Base-by-base conservation (phyloP, 768 basidiomycete genomes). In the Termitomyces sp. region DNA sequence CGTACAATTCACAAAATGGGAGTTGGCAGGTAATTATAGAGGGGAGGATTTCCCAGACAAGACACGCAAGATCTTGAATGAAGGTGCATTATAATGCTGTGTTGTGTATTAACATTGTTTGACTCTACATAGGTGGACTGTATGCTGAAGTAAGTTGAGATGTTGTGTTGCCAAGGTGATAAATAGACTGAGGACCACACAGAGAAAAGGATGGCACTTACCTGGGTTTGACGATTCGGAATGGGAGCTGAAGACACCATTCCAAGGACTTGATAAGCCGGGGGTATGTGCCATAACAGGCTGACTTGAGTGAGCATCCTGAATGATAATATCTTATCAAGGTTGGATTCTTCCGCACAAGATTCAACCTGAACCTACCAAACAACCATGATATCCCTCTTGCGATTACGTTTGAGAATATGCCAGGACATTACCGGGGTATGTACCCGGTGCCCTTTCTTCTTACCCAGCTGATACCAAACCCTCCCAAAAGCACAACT, bases 271-370 rank as follows among this genome's bases (percentile, higher is more conserved):
- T 21, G 23, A 38, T 7, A 57, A 59, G 31, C 61, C 61, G 14
- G 61, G 61, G n/a, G 61, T 62, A 53, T 14, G 51, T 48, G 38
- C 15, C 21, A 38, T 38, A 6, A 38, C 9, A 17, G 15, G 37
- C 15, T 14, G 14, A 15, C 37, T 50, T 31, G 37, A n/a, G 15
- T 26, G n/a, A 35, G 5, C 4, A 2, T 52, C n/a, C 10, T 7
- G 30, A 30, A 30, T 33, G 19, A n/a, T 37, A 7, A 33, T n/a
- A 6, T 30, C 0, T n/a, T 45, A 53, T 35, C 26, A 10, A 62
- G 61, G 61, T 62, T 47, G 61, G 61, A 42, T 62, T 62, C 35
- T 62, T 62, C 61, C 61, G 61, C 49, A 57, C 61, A 11, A 53
- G 45, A 3, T 62, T 62, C 46, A 55, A 54, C 7, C 56, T 62